Conservation (phyloP, 225 moss, liverwort and hornwort genomes). For the Neckera pumila region DNA sequence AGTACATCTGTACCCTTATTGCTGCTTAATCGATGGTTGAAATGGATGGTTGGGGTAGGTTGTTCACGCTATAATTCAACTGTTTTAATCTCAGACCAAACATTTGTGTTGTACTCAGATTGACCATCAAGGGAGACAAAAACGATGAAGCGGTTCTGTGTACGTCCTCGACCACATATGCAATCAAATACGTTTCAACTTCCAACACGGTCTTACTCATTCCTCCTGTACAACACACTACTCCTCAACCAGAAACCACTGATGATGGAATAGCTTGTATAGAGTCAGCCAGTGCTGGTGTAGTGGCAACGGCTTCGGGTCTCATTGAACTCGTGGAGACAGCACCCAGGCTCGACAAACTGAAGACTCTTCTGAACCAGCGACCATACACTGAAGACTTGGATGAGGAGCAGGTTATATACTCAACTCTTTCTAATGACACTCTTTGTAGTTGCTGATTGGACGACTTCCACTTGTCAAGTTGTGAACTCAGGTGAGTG, state of each 20-base stretch:
- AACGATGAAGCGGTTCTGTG: constrained; percentile 90
- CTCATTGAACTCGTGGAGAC: constrained; percentile 80
- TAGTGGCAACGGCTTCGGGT: constrained; percentile 70
- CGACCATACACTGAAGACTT: constrained; percentile 63
- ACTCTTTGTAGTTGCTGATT: background rate
- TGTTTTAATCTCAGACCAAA: background rate
- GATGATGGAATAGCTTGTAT: background rate
- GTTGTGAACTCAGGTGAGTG: background rate
- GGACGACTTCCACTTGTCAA: background rate
- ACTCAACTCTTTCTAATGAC: too few species aligned
- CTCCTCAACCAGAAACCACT: background rate
- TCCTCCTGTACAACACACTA: constrained; percentile 21
- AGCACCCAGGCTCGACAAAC: constrained; percentile 60
- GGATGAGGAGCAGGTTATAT: constrained; percentile 46
- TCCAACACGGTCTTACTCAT: constrained; percentile 90
- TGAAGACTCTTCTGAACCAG: constrained; percentile 53
- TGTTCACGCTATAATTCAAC: background rate
- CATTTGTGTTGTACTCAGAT: constrained; percentile 18
- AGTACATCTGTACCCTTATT: background rate
- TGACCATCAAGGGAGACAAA: constrained; percentile 63
- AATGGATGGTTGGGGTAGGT: background rate
- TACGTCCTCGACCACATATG: constrained; percentile 69
- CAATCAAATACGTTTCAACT: constrained; percentile 89
- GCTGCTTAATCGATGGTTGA: background rate
- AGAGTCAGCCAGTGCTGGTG: constrained; percentile 22